A percentile compares a stretch with the other conserved stretches of the same genome.
phyloP scores from a whole-genome alignment of 1,284 basidiomycete species.

The Pseudozyma hubeiensis region DNA sequence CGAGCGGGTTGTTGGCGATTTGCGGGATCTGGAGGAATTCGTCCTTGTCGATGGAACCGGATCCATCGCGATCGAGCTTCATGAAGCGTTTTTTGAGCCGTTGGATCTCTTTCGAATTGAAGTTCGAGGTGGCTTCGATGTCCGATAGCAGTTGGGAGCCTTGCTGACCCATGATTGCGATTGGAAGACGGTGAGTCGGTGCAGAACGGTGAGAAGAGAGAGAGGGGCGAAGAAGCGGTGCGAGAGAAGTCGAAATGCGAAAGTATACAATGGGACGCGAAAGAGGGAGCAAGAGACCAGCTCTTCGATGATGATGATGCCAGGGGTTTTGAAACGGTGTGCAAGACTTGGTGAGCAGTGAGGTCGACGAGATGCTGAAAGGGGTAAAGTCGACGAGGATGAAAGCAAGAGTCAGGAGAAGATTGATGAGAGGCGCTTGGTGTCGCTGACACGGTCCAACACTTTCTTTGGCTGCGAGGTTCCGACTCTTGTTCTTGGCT shows the following conservation, averaged over 20 bases:
- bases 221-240: constrained; percentile 2
- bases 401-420: background rate
- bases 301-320: constrained; percentile 3
- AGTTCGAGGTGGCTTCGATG: constrained; percentile 91
- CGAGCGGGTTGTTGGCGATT: constrained; percentile 96
- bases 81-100: constrained; percentile 98
- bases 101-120: constrained; percentile 69
- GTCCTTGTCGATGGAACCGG: constrained; percentile 96
- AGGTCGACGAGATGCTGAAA: no score
- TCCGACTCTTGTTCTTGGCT: no score
- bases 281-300: constrained; percentile 4
- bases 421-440: background rate
- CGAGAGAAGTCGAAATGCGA: background rate
- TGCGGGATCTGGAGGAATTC: constrained; percentile 99
- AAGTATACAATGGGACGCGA: background rate
- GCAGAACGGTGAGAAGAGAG: constrained; percentile 10
- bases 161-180: constrained; percentile 70
- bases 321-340: background rate
- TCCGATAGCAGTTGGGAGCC: constrained; percentile 92
- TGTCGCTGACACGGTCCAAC: background rate
- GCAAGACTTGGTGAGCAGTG: background rate
- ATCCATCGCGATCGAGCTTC: constrained; percentile 98
- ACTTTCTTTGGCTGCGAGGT: background rate
- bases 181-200: no score
- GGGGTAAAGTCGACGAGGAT: background rate